Percentiles rank a stretch among this genome's conserved stretches.
Evolutionary conservation across 2,329 filamentous ascomycete species (phyloP).

Genomic region (Elsinoe fawcettii): DNA sequence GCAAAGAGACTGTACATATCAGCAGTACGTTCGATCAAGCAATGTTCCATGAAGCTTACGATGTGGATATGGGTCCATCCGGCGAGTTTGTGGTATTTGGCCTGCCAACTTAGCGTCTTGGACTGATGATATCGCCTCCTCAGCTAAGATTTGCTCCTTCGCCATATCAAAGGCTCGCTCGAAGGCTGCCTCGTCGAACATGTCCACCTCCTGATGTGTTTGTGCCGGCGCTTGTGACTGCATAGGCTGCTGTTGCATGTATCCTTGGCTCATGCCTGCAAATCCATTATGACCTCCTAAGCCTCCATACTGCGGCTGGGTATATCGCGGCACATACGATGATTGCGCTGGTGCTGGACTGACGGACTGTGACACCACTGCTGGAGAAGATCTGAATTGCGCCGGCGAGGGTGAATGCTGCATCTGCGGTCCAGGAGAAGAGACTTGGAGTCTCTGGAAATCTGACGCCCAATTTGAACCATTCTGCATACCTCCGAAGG

Average conservation of each 20-base stretch:
- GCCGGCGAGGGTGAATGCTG: slow-evolving; percentile 19
- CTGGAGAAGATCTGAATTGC: slow-evolving; percentile 5
- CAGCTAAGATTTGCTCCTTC: slow-evolving; percentile 32
- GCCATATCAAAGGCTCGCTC: slow-evolving; percentile 47
- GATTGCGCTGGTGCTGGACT: slow-evolving; percentile 1
- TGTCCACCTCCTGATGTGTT: slow-evolving; percentile 29
- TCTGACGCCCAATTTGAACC: slow-evolving; percentile 42
- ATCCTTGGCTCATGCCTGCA: slow-evolving; percentile 21
- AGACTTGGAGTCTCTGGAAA: slow-evolving; percentile 42
- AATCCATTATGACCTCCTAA: slow-evolving; percentile 23
- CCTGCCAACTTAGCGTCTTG: slow-evolving; percentile 14
- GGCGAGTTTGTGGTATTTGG: slow-evolving; percentile 16
- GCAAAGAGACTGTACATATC: slow-evolving; percentile 10
- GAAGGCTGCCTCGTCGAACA: slow-evolving; percentile 50
- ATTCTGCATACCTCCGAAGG: slow-evolving; percentile 24
- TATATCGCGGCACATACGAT: neutral
- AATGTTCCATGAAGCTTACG: neutral
- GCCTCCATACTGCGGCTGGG: slow-evolving; percentile 24
- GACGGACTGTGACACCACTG: neutral
- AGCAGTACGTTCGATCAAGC: neutral
- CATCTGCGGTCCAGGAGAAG: slow-evolving; percentile 27
- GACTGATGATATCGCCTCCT: slow-evolving; percentile 18
- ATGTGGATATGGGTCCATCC: slow-evolving; percentile 17
- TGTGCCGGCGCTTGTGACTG: slow-evolving; percentile 15
- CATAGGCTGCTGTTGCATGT: slow-evolving; percentile 28